Percentiles rank a stretch among this genome's conserved stretches.
Conservation (phyloP, 2,329 filamentous ascomycete genomes). For the Botrytis byssoidea region DNA sequence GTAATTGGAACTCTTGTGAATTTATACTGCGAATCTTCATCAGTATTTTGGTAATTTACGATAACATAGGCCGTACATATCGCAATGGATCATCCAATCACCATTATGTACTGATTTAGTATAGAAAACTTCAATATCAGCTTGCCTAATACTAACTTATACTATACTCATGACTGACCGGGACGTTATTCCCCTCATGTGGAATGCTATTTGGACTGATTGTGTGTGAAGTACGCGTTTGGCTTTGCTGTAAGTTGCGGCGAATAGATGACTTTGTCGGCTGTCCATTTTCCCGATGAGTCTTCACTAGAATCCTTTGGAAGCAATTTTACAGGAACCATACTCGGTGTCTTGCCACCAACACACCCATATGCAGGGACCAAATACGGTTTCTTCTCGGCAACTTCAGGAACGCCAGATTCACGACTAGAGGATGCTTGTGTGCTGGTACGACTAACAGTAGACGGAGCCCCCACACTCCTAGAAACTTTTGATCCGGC, state of each 20-base stretch:
- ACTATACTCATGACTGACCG: not conserved
- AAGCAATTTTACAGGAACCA: too few relatives aligned
- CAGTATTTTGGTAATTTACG: not conserved
- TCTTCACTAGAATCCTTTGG: too few relatives aligned
- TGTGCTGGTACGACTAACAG: too few relatives aligned
- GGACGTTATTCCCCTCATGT: not conserved
- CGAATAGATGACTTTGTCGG: accelerated
- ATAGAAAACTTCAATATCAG: not conserved
- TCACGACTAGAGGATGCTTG: not conserved
- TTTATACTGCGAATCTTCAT: not conserved
- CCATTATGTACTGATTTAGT: not conserved
- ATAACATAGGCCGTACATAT: not conserved
- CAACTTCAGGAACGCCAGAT: not conserved
- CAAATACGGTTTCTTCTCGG: too few relatives aligned
- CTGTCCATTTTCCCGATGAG: too few relatives aligned
- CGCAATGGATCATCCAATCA: not conserved
- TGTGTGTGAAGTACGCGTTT: too few relatives aligned
- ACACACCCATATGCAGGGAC: too few relatives aligned
- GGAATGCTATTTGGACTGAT: not conserved
- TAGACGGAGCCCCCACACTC: too few relatives aligned
- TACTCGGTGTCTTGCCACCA: too few relatives aligned
- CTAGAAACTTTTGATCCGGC: too few relatives aligned
- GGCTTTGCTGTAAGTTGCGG: too few relatives aligned
- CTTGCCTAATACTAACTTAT: not conserved
- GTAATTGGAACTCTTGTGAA: not conserved